Conservation (phyloP, 2,329 filamentous ascomycete species). For the Nothophoma quercina region DNA sequence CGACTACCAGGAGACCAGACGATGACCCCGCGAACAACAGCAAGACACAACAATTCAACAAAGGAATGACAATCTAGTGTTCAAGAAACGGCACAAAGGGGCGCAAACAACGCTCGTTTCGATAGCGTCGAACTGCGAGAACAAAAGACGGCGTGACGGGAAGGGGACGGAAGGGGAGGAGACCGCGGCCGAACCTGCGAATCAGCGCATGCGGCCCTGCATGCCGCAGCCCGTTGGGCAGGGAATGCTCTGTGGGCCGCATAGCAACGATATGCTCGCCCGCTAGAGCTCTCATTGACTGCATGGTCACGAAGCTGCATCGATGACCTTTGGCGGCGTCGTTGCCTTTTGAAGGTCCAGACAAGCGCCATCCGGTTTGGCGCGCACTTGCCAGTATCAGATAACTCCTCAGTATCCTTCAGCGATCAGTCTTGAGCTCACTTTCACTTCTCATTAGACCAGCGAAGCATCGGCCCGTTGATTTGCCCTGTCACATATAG, state of each 20-base stretch:
- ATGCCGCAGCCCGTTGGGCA: conserved; percentile 6
- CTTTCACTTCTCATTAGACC: neutral
- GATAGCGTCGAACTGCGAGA: conserved; percentile 14
- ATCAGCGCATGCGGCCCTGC: conserved; percentile 16
- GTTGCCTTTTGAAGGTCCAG: conserved; percentile 20
- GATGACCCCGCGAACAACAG: neutral
- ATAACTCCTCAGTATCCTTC: neutral
- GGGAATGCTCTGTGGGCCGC: conserved; percentile 10
- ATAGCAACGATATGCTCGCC: conserved; percentile 6
- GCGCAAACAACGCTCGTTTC: conserved; percentile 8
- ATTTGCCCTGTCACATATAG: conserved; percentile 17
- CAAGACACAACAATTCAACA: neutral
- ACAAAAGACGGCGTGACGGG: conserved; percentile 7
- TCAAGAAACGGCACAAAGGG: neutral
- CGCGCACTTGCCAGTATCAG: conserved; percentile 6
- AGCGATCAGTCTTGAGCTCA: neutral
- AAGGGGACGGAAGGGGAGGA: conserved; percentile 12
- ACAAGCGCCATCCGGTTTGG: conserved; percentile 19
- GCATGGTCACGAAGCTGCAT: conserved; percentile 7
- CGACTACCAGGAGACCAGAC: neutral
- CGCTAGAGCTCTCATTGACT: neutral
- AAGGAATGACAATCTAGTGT: neutral
- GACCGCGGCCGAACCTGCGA: conserved; percentile 5
- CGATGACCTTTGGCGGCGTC: neutral
- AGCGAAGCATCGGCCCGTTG: conserved; percentile 6